These are phyloP conservation scores for Phytophthora capsici DNA, from an alignment of 352 stramenopile genomes.

Conservation along the genomic window DNA sequence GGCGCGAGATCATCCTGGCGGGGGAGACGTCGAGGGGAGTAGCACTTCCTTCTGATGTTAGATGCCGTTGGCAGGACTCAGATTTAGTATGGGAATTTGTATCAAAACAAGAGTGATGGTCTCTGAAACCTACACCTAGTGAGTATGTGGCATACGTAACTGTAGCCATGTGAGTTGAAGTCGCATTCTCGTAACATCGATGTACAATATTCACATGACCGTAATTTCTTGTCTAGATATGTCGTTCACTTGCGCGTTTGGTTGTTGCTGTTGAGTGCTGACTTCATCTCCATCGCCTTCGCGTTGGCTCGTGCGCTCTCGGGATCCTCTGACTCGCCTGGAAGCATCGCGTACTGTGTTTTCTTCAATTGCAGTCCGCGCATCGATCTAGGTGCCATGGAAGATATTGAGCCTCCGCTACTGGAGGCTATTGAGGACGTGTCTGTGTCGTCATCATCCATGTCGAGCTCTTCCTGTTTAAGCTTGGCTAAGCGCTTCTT, in stretches of 20 bases:
- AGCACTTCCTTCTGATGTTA: conserved; percentile 12
- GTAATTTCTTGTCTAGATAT: conserved; percentile 1
- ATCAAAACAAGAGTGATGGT: conserved; percentile 25
- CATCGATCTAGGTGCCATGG: conserved; percentile 23
- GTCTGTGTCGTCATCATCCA: conserved; percentile 25
- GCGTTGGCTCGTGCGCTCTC: conserved; percentile 35
- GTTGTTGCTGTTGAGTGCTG: conserved; percentile 15
- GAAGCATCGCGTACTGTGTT: conserved; percentile 66
- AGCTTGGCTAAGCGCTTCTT: conserved; percentile 27
- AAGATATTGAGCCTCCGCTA: conserved; percentile 23
- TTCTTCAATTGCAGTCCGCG: conserved; percentile 53
- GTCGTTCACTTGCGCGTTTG: conserved; percentile 21
- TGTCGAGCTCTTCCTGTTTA: conserved; percentile 21
- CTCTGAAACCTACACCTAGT: neutral
- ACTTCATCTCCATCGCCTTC: conserved; percentile 14
- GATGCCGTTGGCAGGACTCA: conserved; percentile 8
- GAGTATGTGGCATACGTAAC: conserved; percentile 9
- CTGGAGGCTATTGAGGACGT: conserved; percentile 23
- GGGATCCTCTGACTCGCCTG: conserved; percentile 34
- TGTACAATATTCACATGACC: conserved; percentile 25
- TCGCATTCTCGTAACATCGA: conserved; percentile 2
- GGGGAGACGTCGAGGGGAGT: neutral
- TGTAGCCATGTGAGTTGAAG: conserved; percentile 20
- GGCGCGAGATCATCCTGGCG: conserved; percentile 67
- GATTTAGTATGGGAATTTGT: conserved; percentile 13